These are phyloP conservation scores for Panicum miliaceum DNA, from an alignment of 176 grass and related monocot genomes.

Conservation along the genomic window DNA sequence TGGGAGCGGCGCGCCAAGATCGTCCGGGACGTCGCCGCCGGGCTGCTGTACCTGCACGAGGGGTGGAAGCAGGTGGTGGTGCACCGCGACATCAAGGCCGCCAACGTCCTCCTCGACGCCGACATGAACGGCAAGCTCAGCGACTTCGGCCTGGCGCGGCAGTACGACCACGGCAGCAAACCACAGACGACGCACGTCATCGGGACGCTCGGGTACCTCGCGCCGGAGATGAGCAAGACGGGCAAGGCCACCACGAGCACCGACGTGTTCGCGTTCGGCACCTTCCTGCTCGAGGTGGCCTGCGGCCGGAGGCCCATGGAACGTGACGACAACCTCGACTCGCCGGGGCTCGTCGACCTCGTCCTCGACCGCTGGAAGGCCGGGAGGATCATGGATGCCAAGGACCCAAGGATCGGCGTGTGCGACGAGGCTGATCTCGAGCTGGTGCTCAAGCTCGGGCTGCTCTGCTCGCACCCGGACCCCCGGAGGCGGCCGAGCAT, in stretches of 20 bases:
- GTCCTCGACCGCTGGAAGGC: conserved; percentile 66
- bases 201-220: conserved; percentile 73
- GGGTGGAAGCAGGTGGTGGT: conserved; percentile 92
- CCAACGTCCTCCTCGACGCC: conserved; percentile 81
- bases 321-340: conserved; percentile 9
- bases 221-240: conserved; percentile 83
- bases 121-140: conserved; percentile 77
- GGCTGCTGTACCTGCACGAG: conserved; percentile 81
- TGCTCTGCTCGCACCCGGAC: conserved; percentile 79
- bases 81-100: conserved; percentile 87
- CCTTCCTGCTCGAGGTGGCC: conserved; percentile 65
- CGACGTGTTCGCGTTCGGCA: conserved; percentile 77
- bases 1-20: conserved; percentile 67
- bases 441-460: conserved; percentile 70
- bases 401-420: conserved; percentile 50
- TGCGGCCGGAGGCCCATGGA: conserved; percentile 62
- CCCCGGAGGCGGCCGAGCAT: conserved; percentile 55
- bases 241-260: conserved; percentile 68
- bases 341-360: conserved; percentile 60
- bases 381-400: conserved; percentile 46
- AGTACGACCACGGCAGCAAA: conserved; percentile 64
- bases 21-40: conserved; percentile 61
- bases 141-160: conserved; percentile 85
- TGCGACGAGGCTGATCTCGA: conserved; percentile 58
- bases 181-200: conserved; percentile 59